phyloP scores from a whole-genome alignment of 345 rosid genomes.

The Durio zibethinus region DNA sequence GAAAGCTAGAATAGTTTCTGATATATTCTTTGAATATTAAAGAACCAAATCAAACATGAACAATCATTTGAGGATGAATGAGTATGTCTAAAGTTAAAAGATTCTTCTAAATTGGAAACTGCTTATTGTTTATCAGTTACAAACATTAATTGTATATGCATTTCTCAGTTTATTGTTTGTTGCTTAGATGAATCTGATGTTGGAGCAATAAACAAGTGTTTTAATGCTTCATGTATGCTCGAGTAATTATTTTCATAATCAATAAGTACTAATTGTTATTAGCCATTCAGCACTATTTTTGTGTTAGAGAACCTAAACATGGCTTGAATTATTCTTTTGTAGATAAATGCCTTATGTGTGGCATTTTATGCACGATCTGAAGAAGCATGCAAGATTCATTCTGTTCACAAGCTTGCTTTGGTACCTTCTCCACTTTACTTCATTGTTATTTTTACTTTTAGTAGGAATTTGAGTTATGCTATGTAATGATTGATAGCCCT shows the following conservation, averaged over 20 bases:
- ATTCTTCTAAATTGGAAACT: neutral
- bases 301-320: neutral
- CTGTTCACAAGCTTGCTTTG: conserved; percentile 92
- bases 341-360: conserved; percentile 89
- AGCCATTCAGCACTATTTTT: neutral
- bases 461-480: neutral
- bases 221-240: neutral
- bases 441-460: neutral
- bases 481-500: neutral
- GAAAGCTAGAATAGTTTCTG: neutral
- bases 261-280: neutral
- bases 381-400: conserved; percentile 87
- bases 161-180: neutral
- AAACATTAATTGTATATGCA: neutral
- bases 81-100: neutral
- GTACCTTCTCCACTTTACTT: conserved; percentile 33
- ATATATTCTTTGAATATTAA: neutral
- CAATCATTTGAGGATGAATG: conserved; percentile 1
- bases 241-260: neutral
- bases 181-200: neutral
- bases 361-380: conserved; percentile 95
- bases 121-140: neutral
- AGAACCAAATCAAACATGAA: neutral
- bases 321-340: conserved; percentile 19
- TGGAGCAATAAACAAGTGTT: neutral